Base-by-base conservation (phyloP, 2,329 filamentous ascomycete species). In the Microsporum ferrugineum region DNA sequence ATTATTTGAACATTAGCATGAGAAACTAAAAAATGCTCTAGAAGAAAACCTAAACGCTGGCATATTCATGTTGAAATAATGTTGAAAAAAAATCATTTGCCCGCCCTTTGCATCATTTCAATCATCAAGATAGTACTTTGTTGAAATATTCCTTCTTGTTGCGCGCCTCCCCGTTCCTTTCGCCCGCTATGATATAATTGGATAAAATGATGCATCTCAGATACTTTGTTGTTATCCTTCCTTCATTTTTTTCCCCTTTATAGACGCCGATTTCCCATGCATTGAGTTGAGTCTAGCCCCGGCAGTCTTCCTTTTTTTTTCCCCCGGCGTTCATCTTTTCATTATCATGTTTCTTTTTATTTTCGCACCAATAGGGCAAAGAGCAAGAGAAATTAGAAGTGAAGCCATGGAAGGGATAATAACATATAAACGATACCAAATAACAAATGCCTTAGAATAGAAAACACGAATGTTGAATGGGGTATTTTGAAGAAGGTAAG, bases 101-200 rank as follows among this genome's bases (percentile, higher is more conserved):
- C 55, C 55, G 31, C 17, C 17, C 17, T 23, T 57, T 43, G 39
- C 55, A 57, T 57, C 55, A 57, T 57, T 36, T n/a, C 39, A 41
- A 57, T 57, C 55, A 43, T 57, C 55, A 57, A 57, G 55, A 36
- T 57, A 55, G 51, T 55, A 39, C 27, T 57, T 57, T 57, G 55
- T 57, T 57, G 55, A 57, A 57, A 57, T 43, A 34, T 57, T 6
- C 39, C 55, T 43, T 57, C 27, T 57, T 27, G 51, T 34, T 55
- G 51, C 51, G 51, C n/a, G 33, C 51, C 51, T 55, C 51, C 51
- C 14, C 8, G 45, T 14, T 31, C 51, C 51, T 17, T 55, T 55
- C 43, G 51, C 51, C 31, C 51, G 51, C 51, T 29, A 55, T 55
- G 31, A 55, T 55, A 55, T 55, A 55, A 55, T 36, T 38, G 31